phyloP scores from a whole-genome alignment of 2,329 filamentous ascomycete species.

The Venturia oleaginea region DNA sequence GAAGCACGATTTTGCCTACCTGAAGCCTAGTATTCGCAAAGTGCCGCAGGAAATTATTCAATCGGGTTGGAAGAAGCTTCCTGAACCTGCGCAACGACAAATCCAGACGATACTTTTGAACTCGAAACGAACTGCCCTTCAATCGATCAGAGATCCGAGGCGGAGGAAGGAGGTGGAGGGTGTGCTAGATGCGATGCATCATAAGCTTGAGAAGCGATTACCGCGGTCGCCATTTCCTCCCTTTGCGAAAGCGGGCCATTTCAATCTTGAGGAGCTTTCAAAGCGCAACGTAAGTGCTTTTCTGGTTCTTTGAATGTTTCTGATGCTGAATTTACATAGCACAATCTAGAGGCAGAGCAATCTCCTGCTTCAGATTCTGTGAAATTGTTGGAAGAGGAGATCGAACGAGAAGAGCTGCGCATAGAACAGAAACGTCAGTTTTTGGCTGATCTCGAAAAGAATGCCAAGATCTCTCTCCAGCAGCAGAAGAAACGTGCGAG shows the following conservation, averaged over 20 bases:
- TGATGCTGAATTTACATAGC: conserved; percentile 17
- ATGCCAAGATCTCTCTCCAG: conserved; percentile 48
- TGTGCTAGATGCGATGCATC: conserved; percentile 47
- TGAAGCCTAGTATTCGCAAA: conserved; percentile 27
- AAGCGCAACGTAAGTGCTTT: conserved; percentile 40
- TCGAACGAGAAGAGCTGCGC: conserved; percentile 45
- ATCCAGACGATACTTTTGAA: conserved; percentile 49
- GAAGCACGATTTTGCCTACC: conserved; percentile 15
- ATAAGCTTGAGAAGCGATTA: conserved; percentile 50
- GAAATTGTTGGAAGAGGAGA: conserved; percentile 50
- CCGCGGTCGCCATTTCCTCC: conserved; percentile 58
- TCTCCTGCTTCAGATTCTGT: conserved; percentile 55
- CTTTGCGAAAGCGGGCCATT: conserved; percentile 39
- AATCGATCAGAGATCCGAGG: conserved; percentile 40
- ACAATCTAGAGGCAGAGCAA: conserved; percentile 48
- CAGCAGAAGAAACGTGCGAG: conserved; percentile 38
- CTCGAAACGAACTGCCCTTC: conserved; percentile 53
- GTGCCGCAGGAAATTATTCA: conserved; percentile 29
- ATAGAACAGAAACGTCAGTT: conserved; percentile 48
- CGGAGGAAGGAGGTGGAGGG: conserved; percentile 45
- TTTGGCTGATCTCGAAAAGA: conserved; percentile 44
- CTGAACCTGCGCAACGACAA: conserved; percentile 44
- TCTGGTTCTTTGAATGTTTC: neutral
- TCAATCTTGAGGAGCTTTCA: conserved; percentile 57
- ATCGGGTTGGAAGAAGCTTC: conserved; percentile 45